Evolutionary conservation across 2,329 filamentous ascomycete genomes (phyloP).

Genomic region (Aspergillus sp.): DNA sequence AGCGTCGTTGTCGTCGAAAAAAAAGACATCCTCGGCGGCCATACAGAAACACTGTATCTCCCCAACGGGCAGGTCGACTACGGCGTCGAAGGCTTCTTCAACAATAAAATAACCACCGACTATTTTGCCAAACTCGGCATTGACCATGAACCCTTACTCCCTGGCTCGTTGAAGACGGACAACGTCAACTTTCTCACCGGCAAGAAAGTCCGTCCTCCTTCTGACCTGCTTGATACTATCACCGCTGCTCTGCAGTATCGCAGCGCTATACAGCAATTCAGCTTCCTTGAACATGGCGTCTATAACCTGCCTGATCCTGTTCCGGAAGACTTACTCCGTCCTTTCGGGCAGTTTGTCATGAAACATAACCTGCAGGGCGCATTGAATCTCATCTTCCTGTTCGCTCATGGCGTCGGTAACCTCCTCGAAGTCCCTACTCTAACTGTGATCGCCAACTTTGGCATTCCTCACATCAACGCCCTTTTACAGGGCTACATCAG

Average conservation of each 20-base stretch:
- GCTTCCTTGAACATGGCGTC: conserved; percentile 2
- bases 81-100: conserved; percentile 27
- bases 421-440: conserved; percentile 10
- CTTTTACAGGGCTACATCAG: conserved; percentile 11
- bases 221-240: neutral
- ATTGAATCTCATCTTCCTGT: conserved; percentile 37
- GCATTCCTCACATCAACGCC: conserved; percentile 4
- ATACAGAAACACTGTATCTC: conserved; percentile 28
- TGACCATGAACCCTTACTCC: conserved; percentile 9
- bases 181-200: conserved; percentile 25
- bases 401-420: conserved; percentile 41
- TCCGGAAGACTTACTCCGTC: conserved; percentile 43
- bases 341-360: conserved; percentile 45
- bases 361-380: conserved; percentile 45
- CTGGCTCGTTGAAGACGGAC: conserved; percentile 11
- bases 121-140: conserved; percentile 26
- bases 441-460: conserved; percentile 14
- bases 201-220: conserved; percentile 7
- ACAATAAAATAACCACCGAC: conserved; percentile 24
- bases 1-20: conserved; percentile 33
- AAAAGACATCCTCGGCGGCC: conserved; percentile 28
- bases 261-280: conserved; percentile 6
- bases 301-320: conserved; percentile 41
- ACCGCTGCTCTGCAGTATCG: conserved; percentile 6
- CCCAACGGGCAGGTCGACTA: conserved; percentile 25